Evolutionary conservation across 495 filamentous ascomycete species (phyloP), one percentile per base, ranked within the genome.

Genomic region (Daldinia decipiens): DNA sequence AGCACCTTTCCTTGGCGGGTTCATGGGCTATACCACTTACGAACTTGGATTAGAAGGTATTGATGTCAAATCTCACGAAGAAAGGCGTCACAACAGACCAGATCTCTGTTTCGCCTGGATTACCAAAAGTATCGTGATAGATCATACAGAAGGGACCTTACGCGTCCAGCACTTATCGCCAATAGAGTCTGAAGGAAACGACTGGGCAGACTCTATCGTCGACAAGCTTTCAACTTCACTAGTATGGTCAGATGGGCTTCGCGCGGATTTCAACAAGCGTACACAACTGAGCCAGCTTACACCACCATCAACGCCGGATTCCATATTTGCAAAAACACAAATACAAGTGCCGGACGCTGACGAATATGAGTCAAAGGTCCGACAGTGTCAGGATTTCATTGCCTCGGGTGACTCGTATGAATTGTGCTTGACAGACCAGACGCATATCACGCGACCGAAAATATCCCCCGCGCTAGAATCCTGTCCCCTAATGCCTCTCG

Each of bases 1-100:
- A 78, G 36, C 78, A 80, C 43, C 94, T 83, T 99, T 99, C 74
- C 90, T 93, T 82, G 95, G 94, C 47, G 95, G 95, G 0, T 89
- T 98, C 54, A 87, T 98, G 78, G 95, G 95, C 0, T 97, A 91
- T 74, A 90, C 94, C 51, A 93, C 92, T 1, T 98, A 98, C 68
- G 95, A 99, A 75, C 85, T 93, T 54, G 93, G 94, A 0, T 82
- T 98, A 0, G 76, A 85, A 26, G 84, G 85, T 3, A 88, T 93
- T 31, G 82, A 79, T 34, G 80, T 92, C 24, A 59, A 74, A 0
- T 73, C 59, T 19, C 57, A 62, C 15, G 68, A 73, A n/a, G 70
- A 67, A 27, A 75, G 65, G n/a, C 43, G 36, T n/a, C 81, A 84
- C n/a, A 73, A 81, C 59, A 83, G 84, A 0, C 89, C 93, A 0